phyloP scores from a whole-genome alignment of 371 early-diverging fungal species.

The Choanephora cucurbitarum region DNA sequence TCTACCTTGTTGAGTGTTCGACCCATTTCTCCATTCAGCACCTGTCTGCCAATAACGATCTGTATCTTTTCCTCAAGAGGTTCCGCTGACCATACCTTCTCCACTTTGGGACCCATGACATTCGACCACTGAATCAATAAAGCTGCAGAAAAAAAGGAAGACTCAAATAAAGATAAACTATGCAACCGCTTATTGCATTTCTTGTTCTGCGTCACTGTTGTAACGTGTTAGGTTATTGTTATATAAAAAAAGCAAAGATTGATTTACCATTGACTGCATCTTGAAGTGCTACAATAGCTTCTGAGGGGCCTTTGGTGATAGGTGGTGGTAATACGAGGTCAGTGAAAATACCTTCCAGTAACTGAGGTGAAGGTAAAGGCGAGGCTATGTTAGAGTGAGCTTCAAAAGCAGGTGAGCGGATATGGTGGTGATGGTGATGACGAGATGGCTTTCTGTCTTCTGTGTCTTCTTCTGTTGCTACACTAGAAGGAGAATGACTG shows the following conservation, averaged over 20 bases:
- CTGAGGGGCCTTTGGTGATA: conserved; percentile 35
- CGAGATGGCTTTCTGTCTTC: conserved; percentile 28
- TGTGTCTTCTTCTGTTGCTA: conserved; percentile 1
- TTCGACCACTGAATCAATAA: conserved; percentile 65
- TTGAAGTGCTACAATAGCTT: conserved; percentile 50
- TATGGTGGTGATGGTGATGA: conserved; percentile 39
- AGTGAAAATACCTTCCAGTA: conserved; percentile 12
- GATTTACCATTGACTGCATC: conserved; percentile 47
- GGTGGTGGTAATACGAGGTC: conserved; percentile 35
- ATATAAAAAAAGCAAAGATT: background rate
- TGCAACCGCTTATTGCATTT: conserved; percentile 3
- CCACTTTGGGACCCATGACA: conserved; percentile 61
- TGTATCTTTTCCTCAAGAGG: conserved; percentile 30
- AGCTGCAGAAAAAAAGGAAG: conserved; percentile 60
- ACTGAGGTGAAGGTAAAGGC: conserved; percentile 33
- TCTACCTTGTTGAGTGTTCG: conserved; percentile 39
- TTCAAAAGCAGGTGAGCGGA: conserved; percentile 39
- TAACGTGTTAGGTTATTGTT: background rate
- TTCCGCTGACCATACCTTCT: conserved; percentile 50
- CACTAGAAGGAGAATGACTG: conserved; percentile 3
- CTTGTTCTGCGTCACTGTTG: background rate
- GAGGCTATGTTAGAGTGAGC: conserved; percentile 13
- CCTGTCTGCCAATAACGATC: conserved; percentile 54
- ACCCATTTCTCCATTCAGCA: conserved; percentile 65
- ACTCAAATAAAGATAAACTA: conserved; percentile 43